These are phyloP conservation scores for Solanum peruvianum DNA, from an alignment of 257 asterid genomes.

Conservation along the genomic window DNA sequence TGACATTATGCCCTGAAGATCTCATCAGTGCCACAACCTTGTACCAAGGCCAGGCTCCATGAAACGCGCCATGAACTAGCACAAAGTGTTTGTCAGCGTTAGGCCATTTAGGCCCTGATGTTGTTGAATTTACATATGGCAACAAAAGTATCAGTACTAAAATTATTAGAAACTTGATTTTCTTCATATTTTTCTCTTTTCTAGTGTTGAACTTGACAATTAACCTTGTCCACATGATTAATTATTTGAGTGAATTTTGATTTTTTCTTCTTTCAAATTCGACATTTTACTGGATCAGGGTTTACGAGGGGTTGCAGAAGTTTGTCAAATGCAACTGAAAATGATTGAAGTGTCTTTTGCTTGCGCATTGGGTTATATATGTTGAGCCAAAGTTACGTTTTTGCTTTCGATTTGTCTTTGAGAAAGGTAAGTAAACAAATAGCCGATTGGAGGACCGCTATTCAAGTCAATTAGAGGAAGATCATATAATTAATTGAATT, in stretches of 20 bases:
- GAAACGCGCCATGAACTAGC: slow-evolving; percentile 22
- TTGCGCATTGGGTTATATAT: background rate
- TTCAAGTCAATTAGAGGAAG: background rate
- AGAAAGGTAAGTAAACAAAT: background rate
- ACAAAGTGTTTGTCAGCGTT: slow-evolving; percentile 7
- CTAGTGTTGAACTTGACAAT: background rate
- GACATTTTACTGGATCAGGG: background rate
- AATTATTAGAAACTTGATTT: background rate
- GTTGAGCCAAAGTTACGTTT: background rate
- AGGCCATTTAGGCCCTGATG: background rate
- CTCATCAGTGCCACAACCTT: slow-evolving; percentile 8
- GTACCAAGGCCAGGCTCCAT: slow-evolving; percentile 35
- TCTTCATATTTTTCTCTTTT: background rate
- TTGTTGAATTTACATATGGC: background rate
- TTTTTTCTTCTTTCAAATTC: background rate
- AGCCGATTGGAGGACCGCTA: background rate
- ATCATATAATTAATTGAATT: background rate
- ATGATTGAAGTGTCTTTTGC: background rate
- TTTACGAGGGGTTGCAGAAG: background rate
- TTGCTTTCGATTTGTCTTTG: background rate
- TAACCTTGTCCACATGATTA: background rate
- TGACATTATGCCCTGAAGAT: slow-evolving; percentile 18
- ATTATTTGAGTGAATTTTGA: background rate
- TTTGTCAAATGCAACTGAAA: background rate
- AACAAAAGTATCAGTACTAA: background rate